Percentiles rank a stretch among this genome's conserved stretches.
Conservation (phyloP, 1,284 basidiomycete genomes). For the Tylopilus sp. region DNA sequence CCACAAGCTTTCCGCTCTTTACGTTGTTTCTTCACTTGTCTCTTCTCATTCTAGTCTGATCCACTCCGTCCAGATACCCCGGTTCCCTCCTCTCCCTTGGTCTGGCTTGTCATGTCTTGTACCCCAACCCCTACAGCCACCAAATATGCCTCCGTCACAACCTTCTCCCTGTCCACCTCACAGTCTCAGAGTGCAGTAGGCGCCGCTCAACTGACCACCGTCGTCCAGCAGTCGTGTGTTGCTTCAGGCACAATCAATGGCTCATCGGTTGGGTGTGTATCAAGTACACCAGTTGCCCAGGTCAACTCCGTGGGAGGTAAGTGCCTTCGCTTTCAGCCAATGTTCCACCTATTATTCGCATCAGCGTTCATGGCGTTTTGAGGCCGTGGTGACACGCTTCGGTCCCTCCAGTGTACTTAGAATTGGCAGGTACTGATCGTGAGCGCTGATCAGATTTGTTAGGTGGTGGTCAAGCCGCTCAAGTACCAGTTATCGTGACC, state of each 20-base stretch:
- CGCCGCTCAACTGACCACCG: conserved; percentile 29
- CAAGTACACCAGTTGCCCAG: conserved; percentile 24
- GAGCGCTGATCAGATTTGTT: conserved; percentile 14
- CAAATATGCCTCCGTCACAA: conserved; percentile 35
- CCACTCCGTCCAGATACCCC: neutral
- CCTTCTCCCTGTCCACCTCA: conserved; percentile 35
- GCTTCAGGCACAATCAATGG: conserved; percentile 27
- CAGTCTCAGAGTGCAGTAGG: conserved; percentile 32
- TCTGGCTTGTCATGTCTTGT: conserved; percentile 33
- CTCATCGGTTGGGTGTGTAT: conserved; percentile 30
- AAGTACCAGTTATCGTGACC: conserved; percentile 37
- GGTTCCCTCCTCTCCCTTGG: neutral
- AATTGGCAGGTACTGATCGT: conserved; percentile 1
- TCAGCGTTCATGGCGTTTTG: neutral
- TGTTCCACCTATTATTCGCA: neutral
- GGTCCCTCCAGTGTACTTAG: neutral
- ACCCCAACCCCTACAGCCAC: conserved; percentile 37
- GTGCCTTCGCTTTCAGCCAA: conserved; percentile 9
- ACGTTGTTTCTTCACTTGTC: neutral
- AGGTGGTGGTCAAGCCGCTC: conserved; percentile 34
- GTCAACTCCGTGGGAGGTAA: conserved; percentile 35
- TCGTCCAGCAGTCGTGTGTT: conserved; percentile 33
- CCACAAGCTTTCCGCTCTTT: neutral
- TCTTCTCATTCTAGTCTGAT: neutral
- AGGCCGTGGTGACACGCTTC: conserved; percentile 8